These are phyloP conservation scores for Pseudogymnoascus sp. DNA, from an alignment of 2,329 filamentous ascomycete species.

Conservation along the genomic window DNA sequence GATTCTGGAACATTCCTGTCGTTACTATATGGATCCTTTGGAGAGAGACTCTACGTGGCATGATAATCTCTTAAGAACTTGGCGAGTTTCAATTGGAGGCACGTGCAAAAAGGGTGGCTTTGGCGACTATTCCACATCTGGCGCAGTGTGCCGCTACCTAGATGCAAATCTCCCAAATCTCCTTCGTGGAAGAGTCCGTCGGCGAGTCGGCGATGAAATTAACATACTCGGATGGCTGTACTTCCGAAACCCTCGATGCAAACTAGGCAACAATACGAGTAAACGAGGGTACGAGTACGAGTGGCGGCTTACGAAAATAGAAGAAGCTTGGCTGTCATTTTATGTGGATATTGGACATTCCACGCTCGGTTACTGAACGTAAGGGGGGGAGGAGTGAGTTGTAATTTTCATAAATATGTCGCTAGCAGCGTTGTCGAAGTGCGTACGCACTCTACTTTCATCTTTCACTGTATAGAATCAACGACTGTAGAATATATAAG, in stretches of 20 bases:
- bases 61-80: not conserved
- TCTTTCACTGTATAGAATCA: not conserved
- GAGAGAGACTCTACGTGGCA: not conserved
- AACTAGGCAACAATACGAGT: not conserved
- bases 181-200: not conserved
- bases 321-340: conserved; percentile 2
- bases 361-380: not conserved
- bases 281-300: not conserved
- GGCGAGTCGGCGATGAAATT: not conserved
- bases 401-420: not conserved
- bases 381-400: not conserved
- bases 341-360: not conserved
- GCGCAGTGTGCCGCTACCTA: not conserved
- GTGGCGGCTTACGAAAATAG: not conserved
- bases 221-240: not conserved
- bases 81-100: not conserved
- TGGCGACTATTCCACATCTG: not conserved
- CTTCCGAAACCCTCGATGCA: not conserved
- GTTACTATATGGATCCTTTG: not conserved
- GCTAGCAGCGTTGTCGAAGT: not conserved
- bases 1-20: not conserved
- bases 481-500: not conserved
- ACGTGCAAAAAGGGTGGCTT: not conserved
- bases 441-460: not conserved
- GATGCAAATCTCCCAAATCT: not conserved